Conservation (phyloP, 2,329 filamentous ascomycete species). For the Aspergillus aculeatus region DNA sequence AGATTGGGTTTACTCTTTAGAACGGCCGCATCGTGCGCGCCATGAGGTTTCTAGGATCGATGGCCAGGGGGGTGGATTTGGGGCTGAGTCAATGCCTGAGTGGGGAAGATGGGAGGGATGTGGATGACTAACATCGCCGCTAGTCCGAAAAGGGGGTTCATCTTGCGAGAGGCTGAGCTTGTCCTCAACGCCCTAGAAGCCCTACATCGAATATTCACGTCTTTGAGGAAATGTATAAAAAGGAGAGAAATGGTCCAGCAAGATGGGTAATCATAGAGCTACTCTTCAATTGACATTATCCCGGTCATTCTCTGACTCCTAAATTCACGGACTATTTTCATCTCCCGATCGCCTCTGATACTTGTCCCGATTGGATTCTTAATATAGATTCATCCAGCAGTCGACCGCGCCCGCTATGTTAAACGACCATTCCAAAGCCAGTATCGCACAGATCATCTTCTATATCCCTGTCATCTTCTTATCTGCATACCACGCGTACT, state of each 20-base stretch:
- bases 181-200: not conserved
- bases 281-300: not conserved
- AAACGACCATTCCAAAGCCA: conserved; percentile 20
- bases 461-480: conserved; percentile 18
- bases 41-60: not conserved
- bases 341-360: no score
- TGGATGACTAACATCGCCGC: not conserved
- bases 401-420: conserved; percentile 11
- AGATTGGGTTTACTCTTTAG: not conserved
- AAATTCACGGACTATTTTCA: no score
- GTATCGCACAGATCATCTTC: conserved; percentile 24
- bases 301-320: no score
- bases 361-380: no score
- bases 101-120: not conserved
- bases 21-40: not conserved
- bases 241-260: not conserved
- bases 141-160: not conserved
- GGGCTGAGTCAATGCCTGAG: not conserved
- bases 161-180: not conserved
- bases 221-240: not conserved
- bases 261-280: not conserved
- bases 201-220: no score
- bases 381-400: not conserved
- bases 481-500: conserved; percentile 14
- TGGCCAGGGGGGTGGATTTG: not conserved